phyloP scores from a whole-genome alignment of 768 basidiomycete species.

The Kwoniella sp. region DNA sequence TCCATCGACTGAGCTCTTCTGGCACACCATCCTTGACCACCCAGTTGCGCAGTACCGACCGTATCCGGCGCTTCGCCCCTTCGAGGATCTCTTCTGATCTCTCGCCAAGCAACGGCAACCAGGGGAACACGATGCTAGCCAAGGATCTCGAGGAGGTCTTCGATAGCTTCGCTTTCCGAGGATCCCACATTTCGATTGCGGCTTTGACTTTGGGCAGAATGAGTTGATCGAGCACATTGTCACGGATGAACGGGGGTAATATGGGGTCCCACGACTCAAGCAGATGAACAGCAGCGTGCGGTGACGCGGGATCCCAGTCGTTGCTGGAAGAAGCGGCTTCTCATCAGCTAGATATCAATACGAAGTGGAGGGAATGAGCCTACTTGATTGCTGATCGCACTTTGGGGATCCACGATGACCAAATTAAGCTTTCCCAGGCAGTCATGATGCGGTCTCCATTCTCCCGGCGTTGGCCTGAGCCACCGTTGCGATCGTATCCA shows the following conservation, averaged over 20 bases:
- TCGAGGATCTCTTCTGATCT: conserved; percentile 81
- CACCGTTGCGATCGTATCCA: neutral
- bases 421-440: conserved; percentile 88
- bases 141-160: conserved; percentile 61
- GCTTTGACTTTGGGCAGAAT: conserved; percentile 88
- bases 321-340: conserved; percentile 61
- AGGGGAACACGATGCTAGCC: conserved; percentile 86
- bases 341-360: neutral
- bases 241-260: conserved; percentile 84
- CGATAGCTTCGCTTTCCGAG: conserved; percentile 42
- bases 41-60: conserved; percentile 77
- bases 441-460: conserved; percentile 71
- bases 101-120: conserved; percentile 85
- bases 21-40: conserved; percentile 71
- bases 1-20: conserved; percentile 76
- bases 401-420: conserved; percentile 93
- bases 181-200: conserved; percentile 76
- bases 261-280: conserved; percentile 87
- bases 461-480: neutral
- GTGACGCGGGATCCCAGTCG: conserved; percentile 78
- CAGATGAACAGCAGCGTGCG: conserved; percentile 74
- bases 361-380: conserved; percentile 30
- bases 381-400: conserved; percentile 87
- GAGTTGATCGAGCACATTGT: conserved; percentile 94
- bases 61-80: conserved; percentile 83